Percentiles rank a stretch among this genome's conserved stretches.
Conservation (phyloP, 176 grass and related monocot genomes). For the Aegilops speltoides region DNA sequence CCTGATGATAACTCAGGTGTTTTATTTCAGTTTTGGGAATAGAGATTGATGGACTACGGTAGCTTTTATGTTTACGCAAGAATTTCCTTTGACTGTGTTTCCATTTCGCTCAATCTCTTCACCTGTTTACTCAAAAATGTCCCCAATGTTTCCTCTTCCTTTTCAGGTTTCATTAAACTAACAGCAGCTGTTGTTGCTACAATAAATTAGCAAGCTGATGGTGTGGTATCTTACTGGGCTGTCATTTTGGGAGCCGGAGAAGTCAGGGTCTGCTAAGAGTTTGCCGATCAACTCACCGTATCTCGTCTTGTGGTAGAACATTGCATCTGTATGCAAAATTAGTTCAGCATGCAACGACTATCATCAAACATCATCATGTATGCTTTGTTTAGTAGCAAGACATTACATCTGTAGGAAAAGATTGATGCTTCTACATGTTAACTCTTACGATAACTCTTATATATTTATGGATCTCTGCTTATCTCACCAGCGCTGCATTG, state of each 20-base stretch:
- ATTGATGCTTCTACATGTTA: not conserved
- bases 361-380: not conserved
- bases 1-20: not conserved
- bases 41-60: not conserved
- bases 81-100: not conserved
- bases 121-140: not conserved
- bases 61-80: not conserved
- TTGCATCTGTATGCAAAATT: not conserved
- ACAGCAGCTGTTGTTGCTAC: not conserved
- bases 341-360: not conserved
- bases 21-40: not conserved
- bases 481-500: not conserved
- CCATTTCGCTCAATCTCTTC: not conserved
- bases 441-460: not conserved
- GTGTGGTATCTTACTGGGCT: not conserved
- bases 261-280: not conserved
- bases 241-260: not conserved
- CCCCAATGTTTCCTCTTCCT: not conserved
- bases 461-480: not conserved
- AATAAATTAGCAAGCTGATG: not conserved
- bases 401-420: not conserved
- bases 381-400: not conserved
- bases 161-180: conserved; percentile 2
- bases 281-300: not conserved
- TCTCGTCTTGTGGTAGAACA: not conserved